Conservation (phyloP, 352 stramenopile genomes). For the Peronospora tabacina region DNA sequence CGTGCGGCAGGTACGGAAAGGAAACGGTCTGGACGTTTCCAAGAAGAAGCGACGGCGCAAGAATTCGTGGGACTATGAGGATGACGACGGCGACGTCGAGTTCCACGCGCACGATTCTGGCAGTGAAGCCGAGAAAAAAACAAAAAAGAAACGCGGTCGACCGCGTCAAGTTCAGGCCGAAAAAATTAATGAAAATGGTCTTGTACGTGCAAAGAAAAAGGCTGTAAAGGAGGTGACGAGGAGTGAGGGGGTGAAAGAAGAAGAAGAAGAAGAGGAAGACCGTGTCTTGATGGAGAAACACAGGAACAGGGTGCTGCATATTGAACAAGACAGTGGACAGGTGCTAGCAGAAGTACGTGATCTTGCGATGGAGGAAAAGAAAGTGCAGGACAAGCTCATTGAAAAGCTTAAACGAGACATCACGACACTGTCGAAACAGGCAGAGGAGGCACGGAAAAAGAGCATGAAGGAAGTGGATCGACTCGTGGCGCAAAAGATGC, state of each 20-base stretch:
- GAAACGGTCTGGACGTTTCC: background rate
- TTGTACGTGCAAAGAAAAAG: constrained; percentile 18
- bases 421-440: constrained; percentile 41
- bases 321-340: constrained; percentile 53
- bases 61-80: constrained; percentile 28
- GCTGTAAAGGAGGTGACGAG: background rate
- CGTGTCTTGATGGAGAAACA: constrained; percentile 34
- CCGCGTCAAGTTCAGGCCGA: constrained; percentile 8
- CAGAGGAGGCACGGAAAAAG: constrained; percentile 41
- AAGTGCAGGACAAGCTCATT: constrained; percentile 64
- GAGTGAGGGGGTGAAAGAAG: too few species aligned
- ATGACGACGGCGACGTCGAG: constrained; percentile 25
- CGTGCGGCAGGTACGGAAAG: background rate
- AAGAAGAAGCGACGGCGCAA: constrained; percentile 20
- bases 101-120: constrained; percentile 20
- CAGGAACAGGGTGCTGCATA: constrained; percentile 44
- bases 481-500: constrained; percentile 41
- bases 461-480: constrained; percentile 40
- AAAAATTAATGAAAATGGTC: constrained; percentile 12
- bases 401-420: constrained; percentile 64
- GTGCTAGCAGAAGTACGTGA: constrained; percentile 53
- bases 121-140: constrained; percentile 18
- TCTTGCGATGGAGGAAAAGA: constrained; percentile 58
- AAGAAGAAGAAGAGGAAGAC: constrained; percentile 14
- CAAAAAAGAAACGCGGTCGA: constrained; percentile 15